Evolutionary conservation across 2,329 filamentous ascomycete genomes (phyloP), one percentile per base, ranked within the genome.

Genomic region (Plectosphaerella sp.): DNA sequence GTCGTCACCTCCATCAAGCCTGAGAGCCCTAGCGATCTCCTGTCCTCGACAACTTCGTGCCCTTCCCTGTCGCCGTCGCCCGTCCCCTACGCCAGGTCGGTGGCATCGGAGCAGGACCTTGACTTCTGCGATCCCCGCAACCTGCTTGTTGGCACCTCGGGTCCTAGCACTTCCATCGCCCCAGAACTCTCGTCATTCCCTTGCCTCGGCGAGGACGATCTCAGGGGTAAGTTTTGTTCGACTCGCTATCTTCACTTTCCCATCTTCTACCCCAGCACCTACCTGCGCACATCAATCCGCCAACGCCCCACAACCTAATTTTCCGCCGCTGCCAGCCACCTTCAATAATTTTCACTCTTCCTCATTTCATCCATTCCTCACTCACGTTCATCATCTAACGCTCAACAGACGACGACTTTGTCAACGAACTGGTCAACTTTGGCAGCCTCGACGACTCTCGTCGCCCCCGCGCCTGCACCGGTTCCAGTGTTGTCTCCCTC

Each of bases 81-180:
- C 16, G 88, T 89, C 47, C 89, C 90, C 28, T 86, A 89, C 58
- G 85, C 89, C 60, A 77, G 81, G 62, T 84, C 88, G 52, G 75
- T 86, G 66, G 74, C 80, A 45, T 84, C 84, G 2, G 87, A 91
- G 64, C 77, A 81, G 59, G 87, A 91, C 68, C 80, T 91, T 60
- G 87, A 91, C 72, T 95, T 94, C 69, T 96, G 93, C 71, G 92
- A 97, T 66, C 92, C 93, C 35, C 86, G 92, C 64, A 90, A 96
- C 66, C 75, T 97, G 58, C 96, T 89, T 18, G 89, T 96, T 25
- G 37, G 37, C 51, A 59, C 64, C 22, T 59, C 65, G 49, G 67
- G 77, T 51, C 69, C 75, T 56, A 78, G 75, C 61, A 67, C 77
- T 39, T 76, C 73, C 9, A 65, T 78, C 48, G 71, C 77, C 8